A percentile compares a stretch with the other conserved stretches of the same genome.
These are phyloP conservation scores for Colletotrichum tamarilloi DNA, from an alignment of 2,329 filamentous ascomycete genomes.

Conservation along the genomic window DNA sequence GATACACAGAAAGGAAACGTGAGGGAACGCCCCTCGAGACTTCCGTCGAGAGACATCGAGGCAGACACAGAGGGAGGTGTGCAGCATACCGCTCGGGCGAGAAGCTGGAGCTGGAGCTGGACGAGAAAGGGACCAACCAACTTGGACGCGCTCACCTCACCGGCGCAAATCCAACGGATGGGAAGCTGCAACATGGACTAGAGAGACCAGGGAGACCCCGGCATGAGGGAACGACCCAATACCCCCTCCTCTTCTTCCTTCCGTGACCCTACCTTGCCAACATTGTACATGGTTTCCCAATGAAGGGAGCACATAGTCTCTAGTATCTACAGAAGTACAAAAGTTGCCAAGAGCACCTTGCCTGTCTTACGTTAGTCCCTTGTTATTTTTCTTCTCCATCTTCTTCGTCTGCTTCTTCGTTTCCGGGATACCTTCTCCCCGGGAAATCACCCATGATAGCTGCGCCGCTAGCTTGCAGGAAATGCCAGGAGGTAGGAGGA, in stretches of 20 bases:
- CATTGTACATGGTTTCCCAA: neutral
- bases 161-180: slow-evolving; percentile 27
- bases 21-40: too few relatives aligned
- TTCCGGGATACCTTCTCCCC: slow-evolving; percentile 12
- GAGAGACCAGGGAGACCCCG: neutral
- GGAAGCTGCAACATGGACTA: slow-evolving; percentile 19
- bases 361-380: neutral
- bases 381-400: neutral
- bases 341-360: slow-evolving; percentile 1
- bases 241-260: slow-evolving; percentile 15
- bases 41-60: too few relatives aligned
- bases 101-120: neutral
- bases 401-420: neutral
- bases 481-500: neutral
- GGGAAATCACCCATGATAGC: slow-evolving; percentile 23
- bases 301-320: neutral
- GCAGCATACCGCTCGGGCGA: slow-evolving; percentile 2
- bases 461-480: slow-evolving; percentile 18
- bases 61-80: neutral
- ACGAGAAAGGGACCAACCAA: slow-evolving; percentile 20
- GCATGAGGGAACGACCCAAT: neutral
- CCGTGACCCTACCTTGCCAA: slow-evolving; percentile 10
- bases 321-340: neutral
- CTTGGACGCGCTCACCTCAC: slow-evolving; percentile 8
- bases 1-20: neutral